Base-by-base conservation (phyloP, 1,284 basidiomycete species). In the Heterobasidion parviporum region DNA sequence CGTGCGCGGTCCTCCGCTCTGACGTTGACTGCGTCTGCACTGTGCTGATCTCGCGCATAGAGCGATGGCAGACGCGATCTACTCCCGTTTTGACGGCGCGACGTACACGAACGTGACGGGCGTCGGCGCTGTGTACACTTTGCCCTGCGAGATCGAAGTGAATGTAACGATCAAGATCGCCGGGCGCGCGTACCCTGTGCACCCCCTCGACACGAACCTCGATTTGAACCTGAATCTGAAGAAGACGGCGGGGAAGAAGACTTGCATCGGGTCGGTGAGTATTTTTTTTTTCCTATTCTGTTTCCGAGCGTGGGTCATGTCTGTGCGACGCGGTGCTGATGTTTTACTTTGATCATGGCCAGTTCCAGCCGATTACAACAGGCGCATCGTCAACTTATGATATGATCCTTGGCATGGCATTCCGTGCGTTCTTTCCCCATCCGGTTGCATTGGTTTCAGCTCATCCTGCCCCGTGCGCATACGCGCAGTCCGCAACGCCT, bases 351-450 rank as follows among this genome's bases (percentile, higher is more conserved):
- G 8, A 12, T 14, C 50, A 38, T 35, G 10, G 35, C 46, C 58
- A 87, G 82, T 90, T 89, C 74, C 87, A 90, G 74, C 87, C 87
- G 8, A 89, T 89, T 63, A 88, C 86, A 8, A 82, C 69, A 87
- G 84, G 71, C 61, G 88, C 33, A 74, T 87, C 15, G 87, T 85
- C 55, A 80, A 86, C 66, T 26, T 89, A 88, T 59, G 88, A 91
- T 63, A 82, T 89, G 75, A 88, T 91, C 62, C 74, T 90, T 54
- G 88, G 88, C 61, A 90, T 91, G 88, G 78, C 77, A 57, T 89
- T 90, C 72, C 59, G 88, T 90, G 67, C 62, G 87, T 71, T 1
- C 18, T 6, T 26, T 33, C 56, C 43, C 36, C 18, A 10, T 26
- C 26, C 5, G 26, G 26, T 26, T 26, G 26, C 26, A 41, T 56